Evolutionary conservation across 805 yeast genomes (phyloP).

Genomic region (Yamadazyma scolyti): DNA sequence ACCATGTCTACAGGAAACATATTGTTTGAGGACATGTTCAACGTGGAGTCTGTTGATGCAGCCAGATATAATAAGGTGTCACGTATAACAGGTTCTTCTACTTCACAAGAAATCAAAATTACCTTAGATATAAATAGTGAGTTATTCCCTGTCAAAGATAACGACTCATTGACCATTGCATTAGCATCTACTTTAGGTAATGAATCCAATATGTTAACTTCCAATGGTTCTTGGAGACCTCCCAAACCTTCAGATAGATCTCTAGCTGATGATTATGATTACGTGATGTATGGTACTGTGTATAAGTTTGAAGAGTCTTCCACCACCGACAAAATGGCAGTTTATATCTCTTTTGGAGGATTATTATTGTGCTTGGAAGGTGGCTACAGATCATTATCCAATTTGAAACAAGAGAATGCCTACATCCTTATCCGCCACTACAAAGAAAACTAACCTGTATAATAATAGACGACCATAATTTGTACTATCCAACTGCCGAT

Average conservation of each 20-base stretch:
- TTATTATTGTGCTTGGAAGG: conserved; percentile 92
- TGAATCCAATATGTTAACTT: conserved; percentile 40
- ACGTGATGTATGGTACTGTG: conserved; percentile 97
- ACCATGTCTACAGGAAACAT: conserved; percentile 54
- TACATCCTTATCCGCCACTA: conserved; percentile 83
- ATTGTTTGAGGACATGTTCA: conserved; percentile 90
- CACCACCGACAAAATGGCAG: conserved; percentile 68
- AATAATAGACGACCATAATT: no score
- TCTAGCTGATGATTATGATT: conserved; percentile 94
- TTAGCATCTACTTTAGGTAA: conserved; percentile 71
- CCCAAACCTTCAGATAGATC: conserved; percentile 82
- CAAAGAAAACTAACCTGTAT: conserved; percentile 31
- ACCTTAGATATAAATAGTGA: conserved; percentile 90
- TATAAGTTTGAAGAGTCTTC: conserved; percentile 90
- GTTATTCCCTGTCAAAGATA: conserved; percentile 75
- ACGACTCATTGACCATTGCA: conserved; percentile 80
- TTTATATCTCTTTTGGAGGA: conserved; percentile 95
- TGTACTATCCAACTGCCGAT: no score
- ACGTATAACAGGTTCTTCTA: conserved; percentile 85
- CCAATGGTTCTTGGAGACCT: conserved; percentile 73
- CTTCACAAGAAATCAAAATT: conserved; percentile 74
- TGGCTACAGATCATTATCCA: conserved; percentile 81
- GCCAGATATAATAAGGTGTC: conserved; percentile 91
- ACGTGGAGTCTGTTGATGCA: conserved; percentile 75
- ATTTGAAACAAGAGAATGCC: conserved; percentile 90